Percentiles rank a stretch among this genome's conserved stretches.
These are phyloP conservation scores for Blepharisma stoltei DNA, from an alignment of 73 alveolate genomes.

Conservation along the genomic window DNA sequence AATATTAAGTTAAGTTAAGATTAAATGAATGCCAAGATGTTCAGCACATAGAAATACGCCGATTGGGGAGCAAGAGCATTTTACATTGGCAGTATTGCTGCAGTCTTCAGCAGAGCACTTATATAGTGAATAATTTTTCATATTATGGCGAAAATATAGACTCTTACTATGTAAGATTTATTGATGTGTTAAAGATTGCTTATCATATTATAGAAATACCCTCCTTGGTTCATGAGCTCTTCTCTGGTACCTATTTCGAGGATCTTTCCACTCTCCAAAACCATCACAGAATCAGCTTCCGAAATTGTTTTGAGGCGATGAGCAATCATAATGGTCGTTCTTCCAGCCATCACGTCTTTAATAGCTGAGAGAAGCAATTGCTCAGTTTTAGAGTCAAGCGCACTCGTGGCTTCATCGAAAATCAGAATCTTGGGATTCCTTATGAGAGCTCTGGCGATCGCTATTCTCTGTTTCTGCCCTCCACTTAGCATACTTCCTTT, in stretches of 20 bases:
- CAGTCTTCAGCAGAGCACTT: slow-evolving; percentile 73
- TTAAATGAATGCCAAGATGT: slow-evolving; percentile 53
- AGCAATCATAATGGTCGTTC: slow-evolving; percentile 75
- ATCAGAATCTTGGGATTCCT: slow-evolving; percentile 68
- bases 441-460: slow-evolving; percentile 84
- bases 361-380: slow-evolving; percentile 56
- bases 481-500: slow-evolving; percentile 80
- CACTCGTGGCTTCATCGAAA: slow-evolving; percentile 84
- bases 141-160: slow-evolving; percentile 14
- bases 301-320: slow-evolving; percentile 71
- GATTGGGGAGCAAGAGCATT: slow-evolving; percentile 41
- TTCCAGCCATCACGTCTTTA: slow-evolving; percentile 60
- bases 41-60: slow-evolving; percentile 69
- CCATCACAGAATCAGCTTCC: slow-evolving; percentile 64
- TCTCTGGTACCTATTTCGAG: slow-evolving; percentile 50
- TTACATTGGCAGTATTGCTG: slow-evolving; percentile 57
- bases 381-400: slow-evolving; percentile 80
- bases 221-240: not conserved
- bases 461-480: slow-evolving; percentile 82
- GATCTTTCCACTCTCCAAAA: slow-evolving; percentile 57
- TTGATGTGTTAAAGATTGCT: not conserved
- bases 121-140: slow-evolving; percentile 66
- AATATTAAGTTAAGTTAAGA: too few relatives aligned
- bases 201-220: not conserved
- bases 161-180: not conserved